phyloP scores from a whole-genome alignment of 2,329 filamentous ascomycete species.

The Sporothrix mexicana region DNA sequence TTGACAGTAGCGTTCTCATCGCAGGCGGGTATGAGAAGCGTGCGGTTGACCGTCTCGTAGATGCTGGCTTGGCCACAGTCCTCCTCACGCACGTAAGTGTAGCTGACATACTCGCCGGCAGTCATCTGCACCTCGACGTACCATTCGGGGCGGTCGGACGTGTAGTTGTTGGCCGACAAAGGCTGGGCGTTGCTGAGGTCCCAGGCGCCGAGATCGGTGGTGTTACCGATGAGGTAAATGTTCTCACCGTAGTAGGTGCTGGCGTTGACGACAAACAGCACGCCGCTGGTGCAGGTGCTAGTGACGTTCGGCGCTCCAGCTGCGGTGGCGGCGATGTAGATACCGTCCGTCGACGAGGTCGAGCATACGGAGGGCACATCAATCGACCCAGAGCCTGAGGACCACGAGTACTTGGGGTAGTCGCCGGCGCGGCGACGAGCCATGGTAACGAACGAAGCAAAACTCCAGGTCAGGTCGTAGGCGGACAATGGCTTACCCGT shows the following conservation, averaged over 20 bases:
- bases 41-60: slow-evolving; percentile 24
- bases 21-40: slow-evolving; percentile 10
- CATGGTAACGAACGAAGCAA: slow-evolving; percentile 14
- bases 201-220: slow-evolving; percentile 67
- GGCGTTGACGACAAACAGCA: slow-evolving; percentile 66
- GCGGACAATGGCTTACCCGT: slow-evolving; percentile 10
- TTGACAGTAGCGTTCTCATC: background rate
- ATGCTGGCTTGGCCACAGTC: slow-evolving; percentile 29
- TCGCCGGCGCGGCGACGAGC: slow-evolving; percentile 1
- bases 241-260: slow-evolving; percentile 66
- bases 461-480: slow-evolving; percentile 15
- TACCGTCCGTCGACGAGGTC: background rate
- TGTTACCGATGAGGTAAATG: slow-evolving; percentile 68
- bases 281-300: slow-evolving; percentile 39
- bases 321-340: background rate
- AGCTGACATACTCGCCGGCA: slow-evolving; percentile 63
- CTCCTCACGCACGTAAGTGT: slow-evolving; percentile 70
- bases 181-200: slow-evolving; percentile 58
- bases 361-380: background rate
- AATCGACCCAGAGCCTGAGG: background rate
- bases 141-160: slow-evolving; percentile 66
- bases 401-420: slow-evolving; percentile 7
- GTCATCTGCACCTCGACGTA: slow-evolving; percentile 59
- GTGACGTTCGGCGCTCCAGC: slow-evolving; percentile 10
- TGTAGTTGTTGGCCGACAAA: slow-evolving; percentile 66